Conservation (phyloP, 805 yeast genomes). For the Schwanniomyces pseudopolymorphus region DNA sequence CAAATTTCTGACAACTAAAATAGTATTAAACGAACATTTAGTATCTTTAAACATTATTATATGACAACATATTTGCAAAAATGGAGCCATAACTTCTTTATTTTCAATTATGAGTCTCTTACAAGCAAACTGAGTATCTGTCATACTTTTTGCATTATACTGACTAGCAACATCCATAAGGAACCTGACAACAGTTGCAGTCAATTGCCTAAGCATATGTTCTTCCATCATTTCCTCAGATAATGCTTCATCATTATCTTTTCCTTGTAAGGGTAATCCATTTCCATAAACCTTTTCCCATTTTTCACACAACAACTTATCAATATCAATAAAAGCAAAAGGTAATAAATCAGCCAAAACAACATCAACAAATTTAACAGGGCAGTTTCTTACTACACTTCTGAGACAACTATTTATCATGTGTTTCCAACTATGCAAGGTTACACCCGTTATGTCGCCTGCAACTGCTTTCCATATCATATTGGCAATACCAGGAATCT, state of each 20-base stretch:
- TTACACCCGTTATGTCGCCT: conserved; percentile 79
- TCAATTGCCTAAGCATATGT: conserved; percentile 86
- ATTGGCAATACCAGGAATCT: conserved; percentile 76
- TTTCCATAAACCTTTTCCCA: conserved; percentile 71
- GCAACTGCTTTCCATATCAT: conserved; percentile 85
- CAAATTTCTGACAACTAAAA: conserved; percentile 73
- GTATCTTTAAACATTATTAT: conserved; percentile 83
- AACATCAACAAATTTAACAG: conserved; percentile 59
- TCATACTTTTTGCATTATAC: conserved; percentile 50
- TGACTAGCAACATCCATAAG: conserved; percentile 88
- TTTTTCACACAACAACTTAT: conserved; percentile 64
- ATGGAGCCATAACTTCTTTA: conserved; percentile 70
- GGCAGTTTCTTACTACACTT: conserved; percentile 86
- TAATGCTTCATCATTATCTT: conserved; percentile 73
- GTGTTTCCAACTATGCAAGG: conserved; percentile 96
- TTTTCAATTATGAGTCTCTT: conserved; percentile 65
- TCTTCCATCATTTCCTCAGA: conserved; percentile 99
- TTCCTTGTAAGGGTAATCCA: conserved; percentile 56
- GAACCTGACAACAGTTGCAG: conserved; percentile 86
- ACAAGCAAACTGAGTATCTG: conserved; percentile 63
- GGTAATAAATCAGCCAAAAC: conserved; percentile 83
- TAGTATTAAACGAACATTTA: conserved; percentile 88
- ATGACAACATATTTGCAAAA: conserved; percentile 71
- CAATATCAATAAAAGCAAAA: conserved; percentile 67
- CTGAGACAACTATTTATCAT: conserved; percentile 88